These are phyloP conservation scores for Fusarium buharicum DNA, from an alignment of 2,329 filamentous ascomycete genomes.

Conservation along the genomic window DNA sequence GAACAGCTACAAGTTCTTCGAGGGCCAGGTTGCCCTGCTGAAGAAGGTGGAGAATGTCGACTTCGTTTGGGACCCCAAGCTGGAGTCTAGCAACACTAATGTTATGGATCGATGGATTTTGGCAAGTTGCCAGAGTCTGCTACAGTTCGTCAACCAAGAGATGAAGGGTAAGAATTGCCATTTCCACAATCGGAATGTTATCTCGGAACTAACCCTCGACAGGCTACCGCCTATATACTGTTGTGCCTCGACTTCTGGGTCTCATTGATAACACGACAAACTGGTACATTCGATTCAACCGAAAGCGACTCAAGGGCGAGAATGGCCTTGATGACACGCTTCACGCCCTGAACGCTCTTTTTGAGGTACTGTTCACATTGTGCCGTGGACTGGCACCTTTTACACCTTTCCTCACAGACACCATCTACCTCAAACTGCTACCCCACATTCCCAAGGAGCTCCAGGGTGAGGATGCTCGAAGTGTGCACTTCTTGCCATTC, in stretches of 20 bases:
- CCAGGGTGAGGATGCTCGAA: constrained; percentile 77
- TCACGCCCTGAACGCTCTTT: constrained; percentile 92
- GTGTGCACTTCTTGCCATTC: constrained; percentile 92
- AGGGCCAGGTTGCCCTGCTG: constrained; percentile 83
- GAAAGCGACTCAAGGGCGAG: constrained; percentile 89
- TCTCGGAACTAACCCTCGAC: constrained; percentile 9
- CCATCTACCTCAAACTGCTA: constrained; percentile 86
- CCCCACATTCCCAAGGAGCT: constrained; percentile 81
- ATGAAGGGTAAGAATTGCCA: constrained; percentile 73
- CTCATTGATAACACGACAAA: constrained; percentile 97
- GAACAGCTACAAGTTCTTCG: constrained; percentile 98
- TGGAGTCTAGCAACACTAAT: constrained; percentile 81
- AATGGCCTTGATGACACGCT: constrained; percentile 85
- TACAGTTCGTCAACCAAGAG: constrained; percentile 92
- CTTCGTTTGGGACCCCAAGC: constrained; percentile 80
- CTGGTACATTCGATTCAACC: constrained; percentile 97
- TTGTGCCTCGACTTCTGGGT: constrained; percentile 83
- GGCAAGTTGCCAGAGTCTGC: constrained; percentile 88
- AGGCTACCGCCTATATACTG: constrained; percentile 86
- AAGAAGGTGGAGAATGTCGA: constrained; percentile 86
- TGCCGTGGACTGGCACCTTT: constrained; percentile 91
- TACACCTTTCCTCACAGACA: constrained; percentile 94
- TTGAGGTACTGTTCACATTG: constrained; percentile 91
- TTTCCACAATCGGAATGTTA: background rate
- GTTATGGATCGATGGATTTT: constrained; percentile 98